Conservation (phyloP, 1,284 basidiomycete genomes). For the Cryptococcus deneoformans region DNA sequence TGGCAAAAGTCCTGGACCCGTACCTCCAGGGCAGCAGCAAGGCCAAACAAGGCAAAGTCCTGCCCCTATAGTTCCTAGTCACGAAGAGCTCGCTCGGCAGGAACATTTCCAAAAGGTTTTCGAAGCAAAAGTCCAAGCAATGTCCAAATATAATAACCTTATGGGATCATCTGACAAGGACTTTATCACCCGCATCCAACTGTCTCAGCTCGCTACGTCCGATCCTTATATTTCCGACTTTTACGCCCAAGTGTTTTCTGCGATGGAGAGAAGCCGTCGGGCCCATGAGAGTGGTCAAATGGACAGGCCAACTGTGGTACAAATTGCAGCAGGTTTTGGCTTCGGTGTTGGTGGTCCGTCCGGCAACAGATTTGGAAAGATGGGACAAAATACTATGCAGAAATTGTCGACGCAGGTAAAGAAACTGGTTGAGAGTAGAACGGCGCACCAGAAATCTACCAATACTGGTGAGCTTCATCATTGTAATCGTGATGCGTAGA, state of each 20-base stretch:
- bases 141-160: constrained; percentile 95
- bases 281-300: constrained; percentile 53
- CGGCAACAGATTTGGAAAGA: constrained; percentile 65
- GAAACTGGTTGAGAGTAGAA: constrained; percentile 88
- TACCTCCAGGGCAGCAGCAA: neutral
- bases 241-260: constrained; percentile 94
- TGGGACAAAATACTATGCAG: constrained; percentile 71
- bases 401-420: constrained; percentile 98
- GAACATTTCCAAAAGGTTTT: constrained; percentile 36
- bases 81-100: constrained; percentile 36
- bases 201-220: constrained; percentile 92
- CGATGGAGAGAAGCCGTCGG: constrained; percentile 71
- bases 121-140: constrained; percentile 43
- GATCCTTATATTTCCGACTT: constrained; percentile 99
- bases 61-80: constrained; percentile 20
- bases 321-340: constrained; percentile 70
- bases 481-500: too few species aligned
- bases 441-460: constrained; percentile 78
- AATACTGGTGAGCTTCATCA: constrained; percentile 57
- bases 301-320: constrained; percentile 69
- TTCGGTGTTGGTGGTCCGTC: constrained; percentile 68
- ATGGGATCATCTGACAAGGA: constrained; percentile 95
- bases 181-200: constrained; percentile 98
- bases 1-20: constrained; percentile 19
- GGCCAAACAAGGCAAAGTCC: constrained; percentile 1